These are phyloP conservation scores for Fusarium scirpi DNA, from an alignment of 2,329 filamentous ascomycete species.

Conservation along the genomic window DNA sequence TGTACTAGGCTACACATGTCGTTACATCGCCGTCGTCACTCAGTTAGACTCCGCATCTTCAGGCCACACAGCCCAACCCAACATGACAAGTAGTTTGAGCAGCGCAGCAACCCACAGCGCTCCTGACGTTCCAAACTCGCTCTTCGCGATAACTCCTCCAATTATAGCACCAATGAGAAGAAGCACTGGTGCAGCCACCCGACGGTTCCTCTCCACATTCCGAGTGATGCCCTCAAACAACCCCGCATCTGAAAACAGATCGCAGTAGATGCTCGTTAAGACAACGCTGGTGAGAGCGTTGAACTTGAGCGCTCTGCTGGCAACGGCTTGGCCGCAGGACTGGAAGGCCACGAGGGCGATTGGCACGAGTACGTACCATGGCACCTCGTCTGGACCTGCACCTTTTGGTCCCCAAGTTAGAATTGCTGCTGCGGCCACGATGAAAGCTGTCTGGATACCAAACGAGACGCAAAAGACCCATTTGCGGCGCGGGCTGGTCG, in stretches of 20 bases:
- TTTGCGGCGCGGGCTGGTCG: slow-evolving; percentile 64
- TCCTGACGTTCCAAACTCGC: slow-evolving; percentile 60
- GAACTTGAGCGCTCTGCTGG: slow-evolving; percentile 75
- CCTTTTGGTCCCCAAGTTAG: slow-evolving; percentile 61
- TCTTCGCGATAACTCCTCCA: slow-evolving; percentile 64
- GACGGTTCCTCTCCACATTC: slow-evolving; percentile 64
- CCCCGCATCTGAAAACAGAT: slow-evolving; percentile 75
- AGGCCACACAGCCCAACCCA: slow-evolving; percentile 72
- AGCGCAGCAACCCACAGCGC: slow-evolving; percentile 70
- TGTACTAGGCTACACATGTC: not conserved
- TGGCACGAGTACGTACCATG: slow-evolving; percentile 73
- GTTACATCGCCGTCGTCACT: slow-evolving; percentile 1
- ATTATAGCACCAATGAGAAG: slow-evolving; percentile 63
- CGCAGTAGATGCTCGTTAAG: slow-evolving; percentile 84
- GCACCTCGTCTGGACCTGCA: slow-evolving; percentile 57
- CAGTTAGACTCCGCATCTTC: slow-evolving; percentile 51
- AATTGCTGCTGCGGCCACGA: slow-evolving; percentile 65
- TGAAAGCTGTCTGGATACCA: slow-evolving; percentile 62
- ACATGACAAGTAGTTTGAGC: slow-evolving; percentile 67
- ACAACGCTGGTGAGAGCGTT: slow-evolving; percentile 82
- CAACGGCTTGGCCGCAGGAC: slow-evolving; percentile 82
- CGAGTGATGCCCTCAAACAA: slow-evolving; percentile 54
- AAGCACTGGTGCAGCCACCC: slow-evolving; percentile 62
- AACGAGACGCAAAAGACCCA: slow-evolving; percentile 75
- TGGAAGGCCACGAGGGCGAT: slow-evolving; percentile 80